Evolutionary conservation across 1,284 basidiomycete species (phyloP).

Genomic region (Sanghuangporus baumii): DNA sequence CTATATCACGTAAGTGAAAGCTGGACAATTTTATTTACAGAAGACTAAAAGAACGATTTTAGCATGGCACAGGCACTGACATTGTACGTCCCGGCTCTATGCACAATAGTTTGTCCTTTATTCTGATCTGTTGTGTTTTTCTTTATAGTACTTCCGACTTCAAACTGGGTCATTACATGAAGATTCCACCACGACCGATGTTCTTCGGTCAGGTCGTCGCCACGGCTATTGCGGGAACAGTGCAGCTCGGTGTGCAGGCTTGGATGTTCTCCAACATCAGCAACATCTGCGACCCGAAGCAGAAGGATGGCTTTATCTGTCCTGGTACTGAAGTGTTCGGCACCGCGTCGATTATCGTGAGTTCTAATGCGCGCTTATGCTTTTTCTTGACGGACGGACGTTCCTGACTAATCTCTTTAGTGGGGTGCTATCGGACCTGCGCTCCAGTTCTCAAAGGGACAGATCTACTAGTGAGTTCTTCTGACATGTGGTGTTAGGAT

Average conservation of each 20-base stretch:
- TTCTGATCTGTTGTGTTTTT: no score
- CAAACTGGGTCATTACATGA: constrained; percentile 37
- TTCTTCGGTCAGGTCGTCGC: constrained; percentile 37
- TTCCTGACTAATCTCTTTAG: constrained; percentile 6
- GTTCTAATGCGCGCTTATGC: constrained; percentile 23
- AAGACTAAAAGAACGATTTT: constrained; percentile 19
- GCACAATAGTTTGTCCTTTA: no score
- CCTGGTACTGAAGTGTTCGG: constrained; percentile 32
- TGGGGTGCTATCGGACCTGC: constrained; percentile 36
- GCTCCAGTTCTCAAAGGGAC: constrained; percentile 33
- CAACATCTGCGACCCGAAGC: constrained; percentile 28
- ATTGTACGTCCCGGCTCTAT: constrained; percentile 19
- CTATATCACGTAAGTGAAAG: constrained; percentile 34
- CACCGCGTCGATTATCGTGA: constrained; percentile 33
- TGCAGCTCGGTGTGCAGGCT: constrained; percentile 35
- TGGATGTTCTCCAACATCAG: constrained; percentile 39
- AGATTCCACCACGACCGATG: constrained; percentile 34
- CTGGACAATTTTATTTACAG: no score
- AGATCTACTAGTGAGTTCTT: constrained; percentile 28
- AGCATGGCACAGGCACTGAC: constrained; percentile 21
- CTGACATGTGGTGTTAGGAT: not conserved
- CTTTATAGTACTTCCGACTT: constrained; percentile 25
- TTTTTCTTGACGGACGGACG: not conserved
- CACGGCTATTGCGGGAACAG: constrained; percentile 36
- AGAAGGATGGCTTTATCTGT: constrained; percentile 34